Evolutionary conservation across 768 basidiomycete species (phyloP).

Genomic region (Pleurotus djamor): DNA sequence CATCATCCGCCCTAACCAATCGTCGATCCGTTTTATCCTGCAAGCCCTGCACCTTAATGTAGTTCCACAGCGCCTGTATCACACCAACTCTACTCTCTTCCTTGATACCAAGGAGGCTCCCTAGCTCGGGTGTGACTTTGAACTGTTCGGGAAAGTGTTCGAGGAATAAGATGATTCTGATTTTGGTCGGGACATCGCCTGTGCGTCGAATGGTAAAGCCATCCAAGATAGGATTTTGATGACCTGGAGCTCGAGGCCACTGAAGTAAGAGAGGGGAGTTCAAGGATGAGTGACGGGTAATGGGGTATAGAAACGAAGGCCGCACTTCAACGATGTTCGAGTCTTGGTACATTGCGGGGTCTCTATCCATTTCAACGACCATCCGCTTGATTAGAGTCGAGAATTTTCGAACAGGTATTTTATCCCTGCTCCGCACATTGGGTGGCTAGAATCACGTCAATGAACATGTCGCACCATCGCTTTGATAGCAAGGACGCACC

Average conservation of each 20-base stretch:
- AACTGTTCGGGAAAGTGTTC: conserved; percentile 88
- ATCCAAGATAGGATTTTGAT: conserved; percentile 64
- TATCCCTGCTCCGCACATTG: conserved; percentile 65
- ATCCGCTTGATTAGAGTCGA: conserved; percentile 83
- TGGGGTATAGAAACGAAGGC: not conserved
- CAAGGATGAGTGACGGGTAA: not conserved
- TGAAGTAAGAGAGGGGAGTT: conserved; percentile 18
- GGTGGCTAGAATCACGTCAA: conserved; percentile 36
- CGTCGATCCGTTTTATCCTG: conserved; percentile 83
- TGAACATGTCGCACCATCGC: not conserved
- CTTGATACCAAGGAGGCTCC: conserved; percentile 69
- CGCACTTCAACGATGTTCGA: conserved; percentile 88
- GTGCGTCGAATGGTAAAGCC: conserved; percentile 84
- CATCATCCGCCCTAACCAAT: conserved; percentile 66
- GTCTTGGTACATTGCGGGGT: conserved; percentile 77
- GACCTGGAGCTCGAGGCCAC: conserved; percentile 63
- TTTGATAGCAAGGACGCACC: conserved; percentile 35
- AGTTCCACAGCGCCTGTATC: conserved; percentile 87
- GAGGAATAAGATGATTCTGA: conserved; percentile 82
- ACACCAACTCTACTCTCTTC: conserved; percentile 84
- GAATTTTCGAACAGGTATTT: conserved; percentile 68
- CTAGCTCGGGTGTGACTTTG: conserved; percentile 73
- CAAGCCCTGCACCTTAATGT: conserved; percentile 80
- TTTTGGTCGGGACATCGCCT: conserved; percentile 75
- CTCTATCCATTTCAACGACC: conserved; percentile 85